Evolutionary conservation across 1,139 yeast species (phyloP).

Genomic region (Lodderomyces pseudojiufengensis): DNA sequence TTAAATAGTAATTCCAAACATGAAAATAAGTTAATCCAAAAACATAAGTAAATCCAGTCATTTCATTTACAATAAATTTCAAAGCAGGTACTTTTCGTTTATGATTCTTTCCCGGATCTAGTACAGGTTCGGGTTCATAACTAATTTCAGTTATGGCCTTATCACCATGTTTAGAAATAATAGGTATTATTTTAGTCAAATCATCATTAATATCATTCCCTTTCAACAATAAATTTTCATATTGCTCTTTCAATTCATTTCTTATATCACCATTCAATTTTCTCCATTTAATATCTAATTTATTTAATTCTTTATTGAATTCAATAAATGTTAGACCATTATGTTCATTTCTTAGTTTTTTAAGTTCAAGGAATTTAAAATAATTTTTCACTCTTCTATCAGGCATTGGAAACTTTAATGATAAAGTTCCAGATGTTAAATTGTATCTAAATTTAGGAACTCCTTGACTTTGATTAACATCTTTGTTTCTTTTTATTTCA

Average conservation of each 20-base stretch:
- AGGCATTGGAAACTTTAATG: neutral
- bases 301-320: too few species aligned
- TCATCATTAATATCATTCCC: slow-evolving; percentile 1
- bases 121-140: slow-evolving; percentile 2
- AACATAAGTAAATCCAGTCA: slow-evolving; percentile 3
- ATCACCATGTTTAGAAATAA: too few species aligned
- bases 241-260: neutral
- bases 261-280: neutral
- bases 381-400: neutral
- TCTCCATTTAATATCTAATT: neutral
- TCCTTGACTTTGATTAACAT: neutral
- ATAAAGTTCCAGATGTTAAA: slow-evolving; percentile 2
- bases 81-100: neutral
- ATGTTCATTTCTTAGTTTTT: neutral
- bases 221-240: slow-evolving; percentile 1
- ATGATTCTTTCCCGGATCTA: neutral
- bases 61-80: slow-evolving; percentile 3
- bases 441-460: slow-evolving; percentile 1
- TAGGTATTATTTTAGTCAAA: too few species aligned
- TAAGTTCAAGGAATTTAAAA: neutral
- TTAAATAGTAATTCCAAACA: slow-evolving; percentile 9
- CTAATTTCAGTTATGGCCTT: too few species aligned
- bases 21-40: slow-evolving; percentile 4
- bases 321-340: too few species aligned
- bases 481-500: neutral